Base-by-base conservation (phyloP, 441 rosid genomes). In the Pelargonium cotyledonis region DNA sequence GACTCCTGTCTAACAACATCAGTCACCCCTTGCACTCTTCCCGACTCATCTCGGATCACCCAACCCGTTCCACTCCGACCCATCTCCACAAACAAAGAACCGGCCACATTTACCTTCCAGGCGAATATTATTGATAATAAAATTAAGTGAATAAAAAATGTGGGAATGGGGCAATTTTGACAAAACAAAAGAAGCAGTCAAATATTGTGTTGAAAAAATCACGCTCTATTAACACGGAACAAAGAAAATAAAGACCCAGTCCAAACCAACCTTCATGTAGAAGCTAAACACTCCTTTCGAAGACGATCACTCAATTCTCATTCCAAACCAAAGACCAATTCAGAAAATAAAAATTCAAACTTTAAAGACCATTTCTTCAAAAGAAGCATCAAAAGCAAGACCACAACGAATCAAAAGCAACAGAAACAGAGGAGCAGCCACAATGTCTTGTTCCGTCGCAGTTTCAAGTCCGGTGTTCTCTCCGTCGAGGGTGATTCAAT, bases 401-500 rank as follows among this genome's bases (percentile, higher is more conserved):
- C 2, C 26, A 23, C 26, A 23, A 23, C 26, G 2, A 23, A 23
- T 23, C 26, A 51, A 18, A 51, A 18, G 15, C 4, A 4, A 1
- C 6, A 51, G 57, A n/a, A 51, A 51, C 18, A 14, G 57, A n/a
- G 57, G 16, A 12, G 3, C 57, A 16, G 57, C 26, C 2, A 23
- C 57, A n/a, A 91, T 91, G 97, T 83, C 94, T 68, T 91, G 91
- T 62, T 85, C 93, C 0, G 78, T 93, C 15, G 94, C 92, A 2
- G 82, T 85, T 2, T 75, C 90, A 3, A 93, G 73, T 2, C 94
- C 97, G n/a, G 91, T 82, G 7, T 88, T 88, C 73, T 93, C 97
- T 0, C 90, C 97, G 1, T 77, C 95, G 4, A 51, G 76, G 0
- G 76, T 38, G 41, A 49, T 49, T 49, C 57, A 49, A 1, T 80